Evolutionary conservation across 1,284 basidiomycete species (phyloP), one percentile per base, ranked within the genome.

Genomic region (Trametes sp.): DNA sequence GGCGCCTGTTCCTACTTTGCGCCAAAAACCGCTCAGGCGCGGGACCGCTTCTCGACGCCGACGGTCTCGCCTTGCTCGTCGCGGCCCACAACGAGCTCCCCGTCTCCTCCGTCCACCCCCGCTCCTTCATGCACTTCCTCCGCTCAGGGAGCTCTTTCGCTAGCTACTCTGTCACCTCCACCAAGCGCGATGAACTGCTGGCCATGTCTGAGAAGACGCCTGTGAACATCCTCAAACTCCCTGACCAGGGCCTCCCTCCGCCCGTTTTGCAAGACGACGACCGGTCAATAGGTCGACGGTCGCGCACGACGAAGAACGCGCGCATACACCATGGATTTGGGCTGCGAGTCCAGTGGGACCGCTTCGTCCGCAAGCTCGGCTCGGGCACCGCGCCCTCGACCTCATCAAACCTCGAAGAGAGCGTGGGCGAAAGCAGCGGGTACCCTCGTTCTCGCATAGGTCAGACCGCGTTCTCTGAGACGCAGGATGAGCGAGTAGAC

Each of bases 401-500:
- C 36, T 79, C 81, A 10, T 78, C 80, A 21, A 75, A 76, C 16
- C 59, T 77, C 24, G 72, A 78, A 46, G 74, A 73, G 31, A 85
- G 81, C 63, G 75, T 76, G 14, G 75, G 74, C 7, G 83, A 81
- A 57, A 77, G 77, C 66, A 80, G 72, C 59, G 77, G 72, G 24
- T 69, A 68, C 50, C 66, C 63, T 13, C 69, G 68, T 26, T 70
- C 64, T 21, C 61, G 63, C 2, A 57, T 55, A 11, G 64, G 58
- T 11, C 54, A 24, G 11, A 59, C 62, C 24, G 66, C 66, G 2
- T 76, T 72, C 28, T 75, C 70, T 31, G 75, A 65, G 13, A 76
- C 73, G 31, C 74, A 80, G 53, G 74, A 77, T 36, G 75, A 76
- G n/a, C 72, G 70, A 33, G 84, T 91, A 1, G 83, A 92, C 72